phyloP scores from a whole-genome alignment of 106 monocot species.

The Acanthochlamys bracteata region DNA sequence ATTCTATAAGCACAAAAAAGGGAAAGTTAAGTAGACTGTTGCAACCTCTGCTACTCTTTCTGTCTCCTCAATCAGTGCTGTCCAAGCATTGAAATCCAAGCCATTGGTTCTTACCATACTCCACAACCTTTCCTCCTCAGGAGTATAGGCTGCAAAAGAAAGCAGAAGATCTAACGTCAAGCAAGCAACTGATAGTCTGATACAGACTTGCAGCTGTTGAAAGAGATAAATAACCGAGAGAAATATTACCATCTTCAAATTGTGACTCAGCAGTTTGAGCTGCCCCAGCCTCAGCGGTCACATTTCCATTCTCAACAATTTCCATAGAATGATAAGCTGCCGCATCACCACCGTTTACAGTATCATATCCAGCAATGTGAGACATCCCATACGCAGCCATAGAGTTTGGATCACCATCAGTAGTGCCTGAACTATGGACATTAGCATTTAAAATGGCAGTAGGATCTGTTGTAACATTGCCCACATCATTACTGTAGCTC shows the following conservation, averaged over 20 bases:
- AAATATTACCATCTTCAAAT: constrained; percentile 32
- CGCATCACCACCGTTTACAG: constrained; percentile 31
- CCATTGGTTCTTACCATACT: constrained; percentile 58
- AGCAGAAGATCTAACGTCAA: constrained; percentile 1
- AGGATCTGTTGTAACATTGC: neutral
- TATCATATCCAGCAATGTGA: constrained; percentile 25
- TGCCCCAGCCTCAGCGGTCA: constrained; percentile 15
- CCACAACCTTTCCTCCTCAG: constrained; percentile 93
- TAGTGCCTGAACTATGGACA: neutral
- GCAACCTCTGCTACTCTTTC: constrained; percentile 75
- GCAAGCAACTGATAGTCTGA: neutral
- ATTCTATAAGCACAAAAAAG: neutral
- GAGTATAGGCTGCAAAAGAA: constrained; percentile 34
- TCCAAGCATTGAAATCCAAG: constrained; percentile 96
- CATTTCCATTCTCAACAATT: constrained; percentile 34
- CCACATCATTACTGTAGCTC: neutral
- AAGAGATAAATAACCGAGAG: neutral
- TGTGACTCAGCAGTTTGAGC: constrained; percentile 23
- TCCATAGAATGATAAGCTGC: constrained; percentile 35
- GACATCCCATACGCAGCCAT: neutral
- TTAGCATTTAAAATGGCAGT: too few species aligned
- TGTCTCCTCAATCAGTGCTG: constrained; percentile 82
- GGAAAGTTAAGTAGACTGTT: neutral
- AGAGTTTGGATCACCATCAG: constrained; percentile 4
- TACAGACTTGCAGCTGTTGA: neutral